These are phyloP conservation scores for Nicotiana noctiflora DNA, from an alignment of 257 asterid genomes.

Conservation along the genomic window DNA sequence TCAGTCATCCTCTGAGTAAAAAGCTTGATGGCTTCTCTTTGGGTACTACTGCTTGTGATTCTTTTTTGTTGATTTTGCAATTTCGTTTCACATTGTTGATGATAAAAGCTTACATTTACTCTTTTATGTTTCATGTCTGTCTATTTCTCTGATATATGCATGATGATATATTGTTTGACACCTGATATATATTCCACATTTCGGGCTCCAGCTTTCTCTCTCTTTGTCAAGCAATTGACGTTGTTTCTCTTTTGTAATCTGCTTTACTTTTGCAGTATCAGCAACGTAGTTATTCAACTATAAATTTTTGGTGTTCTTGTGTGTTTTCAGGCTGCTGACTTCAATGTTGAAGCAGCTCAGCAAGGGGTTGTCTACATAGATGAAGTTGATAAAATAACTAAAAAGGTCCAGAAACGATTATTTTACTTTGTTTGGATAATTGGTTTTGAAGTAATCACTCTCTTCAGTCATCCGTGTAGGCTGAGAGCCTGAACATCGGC, in stretches of 20 bases:
- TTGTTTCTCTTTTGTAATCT: neutral
- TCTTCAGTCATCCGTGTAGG: slow-evolving; percentile 41
- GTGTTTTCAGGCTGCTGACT: slow-evolving; percentile 68
- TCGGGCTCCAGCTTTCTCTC: neutral
- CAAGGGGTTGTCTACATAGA: slow-evolving; percentile 87
- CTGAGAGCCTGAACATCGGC: slow-evolving; percentile 60
- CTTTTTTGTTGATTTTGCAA: neutral
- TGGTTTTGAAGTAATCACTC: neutral
- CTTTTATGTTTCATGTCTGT: neutral
- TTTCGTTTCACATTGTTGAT: neutral
- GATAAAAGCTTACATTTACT: neutral
- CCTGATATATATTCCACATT: neutral
- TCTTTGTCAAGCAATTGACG: neutral
- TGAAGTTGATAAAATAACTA: slow-evolving; percentile 93
- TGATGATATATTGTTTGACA: neutral
- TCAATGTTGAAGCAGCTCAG: slow-evolving; percentile 82
- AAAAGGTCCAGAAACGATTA: slow-evolving; percentile 48
- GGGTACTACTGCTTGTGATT: neutral
- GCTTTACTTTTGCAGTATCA: neutral
- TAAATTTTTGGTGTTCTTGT: slow-evolving; percentile 10
- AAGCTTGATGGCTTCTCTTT: neutral
- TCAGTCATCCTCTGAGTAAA: neutral
- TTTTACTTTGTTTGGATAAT: neutral
- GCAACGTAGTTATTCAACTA: neutral
- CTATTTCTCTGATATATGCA: neutral